Evolutionary conservation across 2,329 filamentous ascomycete genomes (phyloP), one percentile per base, ranked within the genome.

Genomic region (Xylariaceae sp.): DNA sequence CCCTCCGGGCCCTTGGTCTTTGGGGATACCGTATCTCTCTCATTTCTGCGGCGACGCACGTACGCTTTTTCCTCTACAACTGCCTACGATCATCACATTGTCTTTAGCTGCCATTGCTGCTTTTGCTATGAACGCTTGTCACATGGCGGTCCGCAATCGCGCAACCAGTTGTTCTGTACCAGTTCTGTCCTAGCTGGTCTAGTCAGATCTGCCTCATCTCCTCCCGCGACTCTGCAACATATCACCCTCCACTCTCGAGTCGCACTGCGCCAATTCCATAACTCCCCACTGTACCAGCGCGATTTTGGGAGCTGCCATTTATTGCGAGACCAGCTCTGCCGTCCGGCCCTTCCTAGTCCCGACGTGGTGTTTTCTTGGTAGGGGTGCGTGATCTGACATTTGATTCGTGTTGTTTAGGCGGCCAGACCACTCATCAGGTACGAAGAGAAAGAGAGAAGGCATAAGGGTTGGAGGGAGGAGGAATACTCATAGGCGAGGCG

Each of bases 391-490:
- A 62, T 64, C 61, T 68, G 61, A 67, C 60, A 57, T 58, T 51
- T 52, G 45, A 58, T 57, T 57, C 49, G 42, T 57, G 62, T 67
- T 57, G 43, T 65, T 57, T 72, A 89, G 87, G 87, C 76, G 86
- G 86, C 73, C 84, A 86, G 71, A 78, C 81, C 63, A 82, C 81
- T 66, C 87, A 90, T 72, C 86, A 89, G 85, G 85, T 88, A 86
- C 76, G 76, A 67, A 66, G 62, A 56, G 50, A 42, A 30, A 32
- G 47, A 47, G 57, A 55, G 59, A 34, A n/a, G 21, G 36, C 32
- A 49, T 48, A 16, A 51, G 46, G 29, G 30, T 37, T 21, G 43
- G 47, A 22, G 47, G 42, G 36, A 43, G 26, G 50, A 50, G 42
- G 42, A 43, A 47, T 47, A 29, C 49, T 32, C 47, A 26, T 55